phyloP scores from a whole-genome alignment of 768 basidiomycete genomes.

The Suillus ampliporus region DNA sequence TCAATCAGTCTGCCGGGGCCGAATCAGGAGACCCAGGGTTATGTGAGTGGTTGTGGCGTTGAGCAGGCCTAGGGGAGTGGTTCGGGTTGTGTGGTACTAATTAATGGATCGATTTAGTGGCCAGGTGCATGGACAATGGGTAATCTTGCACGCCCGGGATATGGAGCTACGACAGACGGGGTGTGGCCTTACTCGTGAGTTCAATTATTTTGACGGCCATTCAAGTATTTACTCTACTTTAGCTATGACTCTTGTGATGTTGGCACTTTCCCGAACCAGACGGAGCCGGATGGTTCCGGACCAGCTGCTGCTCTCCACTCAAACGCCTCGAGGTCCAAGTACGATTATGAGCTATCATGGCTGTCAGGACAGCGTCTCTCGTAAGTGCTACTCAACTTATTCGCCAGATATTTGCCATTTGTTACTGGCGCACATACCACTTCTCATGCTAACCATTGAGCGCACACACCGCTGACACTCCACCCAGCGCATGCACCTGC shows the following conservation, averaged over 20 bases:
- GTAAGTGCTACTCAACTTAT: conserved; percentile 43
- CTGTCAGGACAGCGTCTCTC: conserved; percentile 78
- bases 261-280: conserved; percentile 62
- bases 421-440: too few relatives aligned
- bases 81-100: neutral
- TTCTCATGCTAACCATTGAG: too few relatives aligned
- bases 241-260: conserved; percentile 64
- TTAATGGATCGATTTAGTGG: conserved; percentile 53
- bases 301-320: conserved; percentile 68
- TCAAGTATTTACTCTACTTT: conserved; percentile 2
- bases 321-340: conserved; percentile 49
- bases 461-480: neutral
- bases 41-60: conserved; percentile 38
- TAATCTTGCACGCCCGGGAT: conserved; percentile 84
- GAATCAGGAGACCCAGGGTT: conserved; percentile 53
- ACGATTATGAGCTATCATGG: conserved; percentile 71
- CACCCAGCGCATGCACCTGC: conserved; percentile 77
- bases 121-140: conserved; percentile 91
- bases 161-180: conserved; percentile 79
- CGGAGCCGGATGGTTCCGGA: conserved; percentile 48
- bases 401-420: neutral
- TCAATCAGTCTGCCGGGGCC: conserved; percentile 63
- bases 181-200: conserved; percentile 81
- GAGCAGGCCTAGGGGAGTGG: neutral
- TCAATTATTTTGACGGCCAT: neutral